Evolutionary conservation across 2,329 filamentous ascomycete species (phyloP), one percentile per base, ranked within the genome.

Genomic region (Niveomyces coronatus): DNA sequence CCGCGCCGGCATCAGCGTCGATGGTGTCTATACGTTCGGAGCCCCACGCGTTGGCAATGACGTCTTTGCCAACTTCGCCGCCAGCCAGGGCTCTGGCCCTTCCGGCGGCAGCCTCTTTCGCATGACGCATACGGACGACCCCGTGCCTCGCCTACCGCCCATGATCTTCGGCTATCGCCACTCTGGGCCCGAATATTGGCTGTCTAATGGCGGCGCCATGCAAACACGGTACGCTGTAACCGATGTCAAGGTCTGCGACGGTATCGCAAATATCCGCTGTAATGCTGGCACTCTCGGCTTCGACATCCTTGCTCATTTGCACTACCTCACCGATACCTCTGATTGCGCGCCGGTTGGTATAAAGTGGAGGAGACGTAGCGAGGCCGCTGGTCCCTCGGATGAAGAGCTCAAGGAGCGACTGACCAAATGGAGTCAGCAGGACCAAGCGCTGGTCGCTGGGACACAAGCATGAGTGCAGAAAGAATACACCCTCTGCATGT

Each of bases 161-260:
- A 57, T 74, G 41, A 37, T 71, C 31, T 54, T 80, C 36, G 71
- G 71, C 23, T 86, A 76, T 61, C 61, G 69, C 27, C 82, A 85
- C 55, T 71, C 74, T n/a, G 72, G 65, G 13, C 79, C 81, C 2
- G 82, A 86, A 63, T 84, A 77, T 59, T 85, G 74, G 68, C 62
- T 82, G 24, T 53, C 61, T 7, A 52, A 49, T 22, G 63, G 63
- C 13, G 37, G 37, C 3, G 45, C 53, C 13, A 50, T 45, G 35
- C 59, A 56, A 6, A 46, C 54, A 27, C 46, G 57, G 44, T 68
- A 68, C 48, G 44, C 47, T 10, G 44, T 63, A 22, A 39, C 33
- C 4, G 61, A 69, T 34, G 49, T 76, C 47, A 48, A 57, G 35
- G 55, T 68, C 17, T 77, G 72, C 58, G 41, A 53, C 11, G 74